Conservation (phyloP, 441 rosid species). For the Arabidopsis lyrata region DNA sequence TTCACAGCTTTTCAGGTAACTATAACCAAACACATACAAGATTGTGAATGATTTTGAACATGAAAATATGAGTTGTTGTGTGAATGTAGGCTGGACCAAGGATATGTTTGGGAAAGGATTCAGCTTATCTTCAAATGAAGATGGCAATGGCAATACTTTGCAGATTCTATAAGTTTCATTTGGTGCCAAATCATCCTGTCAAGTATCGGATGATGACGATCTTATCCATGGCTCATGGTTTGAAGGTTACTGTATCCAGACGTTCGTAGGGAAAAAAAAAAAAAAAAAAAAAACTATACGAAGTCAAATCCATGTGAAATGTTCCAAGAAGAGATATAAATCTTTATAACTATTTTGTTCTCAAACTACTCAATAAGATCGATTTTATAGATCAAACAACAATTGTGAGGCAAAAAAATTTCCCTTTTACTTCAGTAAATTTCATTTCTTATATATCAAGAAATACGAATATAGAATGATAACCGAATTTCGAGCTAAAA, state of each 20-base stretch:
- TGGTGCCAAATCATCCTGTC: slow-evolving; percentile 86
- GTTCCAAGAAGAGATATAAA: slow-evolving; percentile 6
- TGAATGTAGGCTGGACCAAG: slow-evolving; percentile 85
- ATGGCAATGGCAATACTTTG: slow-evolving; percentile 88
- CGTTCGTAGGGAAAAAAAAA: slow-evolving; percentile 49
- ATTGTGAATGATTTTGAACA: background rate
- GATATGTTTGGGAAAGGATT: slow-evolving; percentile 95
- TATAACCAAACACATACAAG: slow-evolving; percentile 2
- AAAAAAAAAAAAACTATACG: background rate
- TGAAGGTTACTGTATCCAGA: slow-evolving; percentile 67
- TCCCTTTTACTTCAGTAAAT: background rate
- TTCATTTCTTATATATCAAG: too few relatives aligned
- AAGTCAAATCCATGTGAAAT: slow-evolving; percentile 15
- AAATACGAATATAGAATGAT: too few relatives aligned
- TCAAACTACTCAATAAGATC: slow-evolving; percentile 9
- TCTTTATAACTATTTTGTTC: background rate
- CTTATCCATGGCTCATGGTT: slow-evolving; percentile 85
- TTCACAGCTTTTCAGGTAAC: slow-evolving; percentile 92
- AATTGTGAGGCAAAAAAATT: background rate
- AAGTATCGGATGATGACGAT: slow-evolving; percentile 96
- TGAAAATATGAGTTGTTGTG: slow-evolving; percentile 21
- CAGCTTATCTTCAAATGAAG: slow-evolving; percentile 98
- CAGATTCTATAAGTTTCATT: slow-evolving; percentile 73
- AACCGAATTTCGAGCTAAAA: too few relatives aligned
- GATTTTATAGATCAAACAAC: background rate